These are phyloP conservation scores for Xylaria sp. DNA, from an alignment of 2,329 filamentous ascomycete species.

Conservation along the genomic window DNA sequence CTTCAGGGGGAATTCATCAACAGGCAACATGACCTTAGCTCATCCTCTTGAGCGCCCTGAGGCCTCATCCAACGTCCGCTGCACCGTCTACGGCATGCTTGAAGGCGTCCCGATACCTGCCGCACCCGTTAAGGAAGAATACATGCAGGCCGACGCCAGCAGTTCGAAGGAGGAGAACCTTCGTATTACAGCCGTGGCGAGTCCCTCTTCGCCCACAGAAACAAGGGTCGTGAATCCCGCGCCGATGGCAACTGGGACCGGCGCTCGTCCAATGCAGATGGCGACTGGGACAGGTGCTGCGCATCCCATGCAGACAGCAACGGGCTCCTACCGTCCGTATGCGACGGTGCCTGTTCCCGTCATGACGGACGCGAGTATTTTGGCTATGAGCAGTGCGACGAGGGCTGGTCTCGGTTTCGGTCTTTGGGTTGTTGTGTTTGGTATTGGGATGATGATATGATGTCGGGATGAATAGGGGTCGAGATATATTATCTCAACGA, in stretches of 20 bases:
- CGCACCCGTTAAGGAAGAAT: constrained; percentile 32
- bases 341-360: not conserved
- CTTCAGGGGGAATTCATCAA: constrained; percentile 8
- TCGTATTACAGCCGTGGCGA: too few species aligned
- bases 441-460: constrained; percentile 16
- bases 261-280: not conserved
- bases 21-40: not conserved
- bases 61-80: constrained; percentile 30
- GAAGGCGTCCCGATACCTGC: constrained; percentile 27
- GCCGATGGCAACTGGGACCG: not conserved
- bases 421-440: constrained; percentile 19
- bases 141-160: constrained; percentile 18
- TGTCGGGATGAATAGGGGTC: not conserved
- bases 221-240: too few species aligned
- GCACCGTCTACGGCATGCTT: constrained; percentile 42
- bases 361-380: not conserved
- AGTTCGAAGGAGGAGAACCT: not conserved
- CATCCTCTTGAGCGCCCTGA: constrained; percentile 27
- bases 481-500: too few species aligned
- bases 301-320: not conserved
- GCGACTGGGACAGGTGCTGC: not conserved
- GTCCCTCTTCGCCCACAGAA: too few species aligned
- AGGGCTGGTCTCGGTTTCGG: constrained; percentile 20
- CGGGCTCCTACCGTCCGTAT: not conserved
- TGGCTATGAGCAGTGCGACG: not conserved